Evolutionary conservation across 768 basidiomycete species (phyloP), one percentile per base, ranked within the genome.

Genomic region (Amanita fuliginea): DNA sequence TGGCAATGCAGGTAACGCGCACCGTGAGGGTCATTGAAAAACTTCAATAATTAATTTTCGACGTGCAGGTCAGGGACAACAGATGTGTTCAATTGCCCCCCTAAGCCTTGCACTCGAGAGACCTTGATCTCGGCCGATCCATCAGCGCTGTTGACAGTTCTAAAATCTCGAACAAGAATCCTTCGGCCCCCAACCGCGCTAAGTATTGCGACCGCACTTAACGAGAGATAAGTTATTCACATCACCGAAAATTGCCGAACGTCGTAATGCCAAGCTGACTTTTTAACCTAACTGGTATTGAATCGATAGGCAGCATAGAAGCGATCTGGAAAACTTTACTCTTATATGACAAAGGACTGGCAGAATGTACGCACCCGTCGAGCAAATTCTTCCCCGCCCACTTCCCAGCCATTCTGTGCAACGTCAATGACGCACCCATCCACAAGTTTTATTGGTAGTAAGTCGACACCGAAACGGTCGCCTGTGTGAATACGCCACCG

Each of bases 341-440:
- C 21, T 36, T 14, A 22, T 35, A 7, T 6, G 14, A 37, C 14
- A 39, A 7, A 34, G 5, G 13, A 28, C 52, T 19, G 30, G 39
- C 28, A 21, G 19, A 42, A 34, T 46, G 44, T 35, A 61, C 67
- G 55, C 53, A 88, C 88, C 75, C 77, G 78, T 24, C 65, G 68
- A 50, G 77, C 67, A 51, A 77, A 65, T 34, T 78, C 78, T 62
- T 83, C 75, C 2, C 90, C 90, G 9, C 93, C 91, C 33, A 88
- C 84, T 37, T 90, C 88, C 93, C 92, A 96, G 7, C 85, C 86
- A 49, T 72, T 75, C 53, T 79, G 74, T 4, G 90, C 82, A 26
- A 87, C 70, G 4, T 76, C 78, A 44, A 84, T 57, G 37, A 93
- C 72, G 53, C 74, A 74, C 16, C 73, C 67, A 18, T 75, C 74